Percentiles rank a stretch among this genome's conserved stretches.
These are phyloP conservation scores for Avena sativa DNA, from an alignment of 176 grass and related monocot species.

Conservation along the genomic window DNA sequence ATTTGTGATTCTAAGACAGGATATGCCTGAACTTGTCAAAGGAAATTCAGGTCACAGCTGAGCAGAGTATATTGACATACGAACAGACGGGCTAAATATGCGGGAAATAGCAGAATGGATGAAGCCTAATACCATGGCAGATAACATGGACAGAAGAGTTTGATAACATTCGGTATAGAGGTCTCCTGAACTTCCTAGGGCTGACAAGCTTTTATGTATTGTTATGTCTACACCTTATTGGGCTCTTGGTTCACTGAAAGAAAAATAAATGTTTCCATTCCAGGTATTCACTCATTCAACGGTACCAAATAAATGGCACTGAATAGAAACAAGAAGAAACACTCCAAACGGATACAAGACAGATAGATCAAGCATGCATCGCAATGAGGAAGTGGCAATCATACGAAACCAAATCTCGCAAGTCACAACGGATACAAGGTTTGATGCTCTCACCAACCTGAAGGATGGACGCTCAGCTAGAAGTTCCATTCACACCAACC, in stretches of 20 bases:
- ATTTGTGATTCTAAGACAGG: background rate
- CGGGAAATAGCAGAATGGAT: background rate
- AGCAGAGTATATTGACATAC: too few relatives aligned
- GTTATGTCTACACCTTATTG: background rate
- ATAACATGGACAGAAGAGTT: too few relatives aligned
- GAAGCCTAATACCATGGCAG: too few relatives aligned
- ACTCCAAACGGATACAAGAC: background rate
- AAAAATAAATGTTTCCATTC: background rate
- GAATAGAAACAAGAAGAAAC: background rate
- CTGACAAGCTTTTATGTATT: too few relatives aligned
- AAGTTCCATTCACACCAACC: conserved; percentile 30
- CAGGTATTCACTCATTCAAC: background rate
- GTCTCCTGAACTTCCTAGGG: too few relatives aligned
- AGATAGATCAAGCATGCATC: background rate
- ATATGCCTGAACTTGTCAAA: background rate
- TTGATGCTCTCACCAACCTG: conserved; percentile 38
- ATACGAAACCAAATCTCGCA: background rate
- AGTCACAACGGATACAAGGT: too few relatives aligned
- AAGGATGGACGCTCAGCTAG: background rate
- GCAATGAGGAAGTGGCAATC: background rate
- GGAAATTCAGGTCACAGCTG: background rate
- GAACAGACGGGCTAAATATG: background rate
- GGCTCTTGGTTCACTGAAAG: too few relatives aligned
- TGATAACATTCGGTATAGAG: background rate
- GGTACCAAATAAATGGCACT: conserved; percentile 18